Conservation (phyloP, 371 early-diverging fungal genomes). For the Syncephalastrum sp. region DNA sequence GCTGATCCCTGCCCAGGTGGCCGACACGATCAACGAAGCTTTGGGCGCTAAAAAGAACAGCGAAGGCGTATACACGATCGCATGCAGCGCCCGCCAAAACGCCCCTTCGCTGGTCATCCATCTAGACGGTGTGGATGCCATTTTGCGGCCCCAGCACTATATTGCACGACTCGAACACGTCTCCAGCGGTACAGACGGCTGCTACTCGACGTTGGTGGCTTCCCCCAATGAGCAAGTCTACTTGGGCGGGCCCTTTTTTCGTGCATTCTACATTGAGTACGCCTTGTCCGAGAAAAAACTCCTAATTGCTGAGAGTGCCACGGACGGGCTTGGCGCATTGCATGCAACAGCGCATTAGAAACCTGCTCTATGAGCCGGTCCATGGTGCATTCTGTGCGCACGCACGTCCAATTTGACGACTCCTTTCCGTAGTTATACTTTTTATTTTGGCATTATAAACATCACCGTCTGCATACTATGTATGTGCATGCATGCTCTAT, state of each 20-base stretch:
- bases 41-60: constrained; percentile 18
- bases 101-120: constrained; percentile 20
- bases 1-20: constrained; percentile 16
- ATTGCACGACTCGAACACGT: constrained; percentile 15
- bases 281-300: constrained; percentile 8
- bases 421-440: too few relatives aligned
- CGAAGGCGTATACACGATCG: constrained; percentile 19
- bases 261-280: constrained; percentile 30
- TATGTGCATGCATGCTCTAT: too few relatives aligned
- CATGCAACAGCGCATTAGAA: too few relatives aligned
- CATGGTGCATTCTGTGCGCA: too few relatives aligned
- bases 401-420: too few relatives aligned
- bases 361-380: too few relatives aligned
- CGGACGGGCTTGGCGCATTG: too few relatives aligned
- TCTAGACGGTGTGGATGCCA: constrained; percentile 23
- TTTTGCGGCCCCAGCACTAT: constrained; percentile 25
- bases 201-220: constrained; percentile 25
- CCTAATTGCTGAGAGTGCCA: constrained; percentile 22
- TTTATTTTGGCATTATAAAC: too few relatives aligned
- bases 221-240: constrained; percentile 17
- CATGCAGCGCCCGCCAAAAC: constrained; percentile 14
- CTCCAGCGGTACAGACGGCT: constrained; percentile 13
- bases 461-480: too few relatives aligned
- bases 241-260: constrained; percentile 37
- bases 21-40: constrained; percentile 21